A percentile compares a stretch with the other conserved stretches of the same genome.
Evolutionary conservation across 2,329 filamentous ascomycete genomes (phyloP).

Genomic region (Cryphonectria naterciae): DNA sequence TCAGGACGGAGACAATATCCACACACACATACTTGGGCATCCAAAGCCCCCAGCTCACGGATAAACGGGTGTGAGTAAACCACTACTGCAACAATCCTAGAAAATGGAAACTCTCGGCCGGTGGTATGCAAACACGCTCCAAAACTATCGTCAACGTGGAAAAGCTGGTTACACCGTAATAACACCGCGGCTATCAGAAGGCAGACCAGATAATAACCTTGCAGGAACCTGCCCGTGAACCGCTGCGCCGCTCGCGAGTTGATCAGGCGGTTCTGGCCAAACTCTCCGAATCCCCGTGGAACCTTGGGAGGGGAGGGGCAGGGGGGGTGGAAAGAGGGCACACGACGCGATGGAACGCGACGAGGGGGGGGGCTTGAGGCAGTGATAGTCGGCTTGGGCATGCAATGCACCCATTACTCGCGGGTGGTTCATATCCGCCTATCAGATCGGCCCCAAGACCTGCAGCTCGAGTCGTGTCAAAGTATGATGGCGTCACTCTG

Average conservation of each 20-base stretch:
- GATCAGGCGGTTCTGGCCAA: neutral
- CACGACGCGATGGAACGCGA: slow-evolving; percentile 1
- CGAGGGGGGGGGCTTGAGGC: neutral
- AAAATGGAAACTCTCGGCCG: slow-evolving; percentile 4
- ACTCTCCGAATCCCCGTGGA: neutral
- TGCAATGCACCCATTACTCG: slow-evolving; percentile 1
- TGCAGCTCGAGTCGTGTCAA: slow-evolving; percentile 1
- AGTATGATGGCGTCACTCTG: neutral
- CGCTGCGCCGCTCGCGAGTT: neutral
- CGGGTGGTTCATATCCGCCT: neutral
- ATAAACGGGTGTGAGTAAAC: neutral
- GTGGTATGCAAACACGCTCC: neutral
- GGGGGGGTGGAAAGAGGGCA: neutral
- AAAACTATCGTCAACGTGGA: neutral
- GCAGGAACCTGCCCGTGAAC: neutral
- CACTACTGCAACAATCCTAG: neutral
- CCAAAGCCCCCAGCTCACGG: neutral
- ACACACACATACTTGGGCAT: neutral
- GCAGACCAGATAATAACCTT: neutral
- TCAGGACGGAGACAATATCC: neutral
- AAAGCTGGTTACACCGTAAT: slow-evolving; percentile 9
- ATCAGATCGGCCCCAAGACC: neutral
- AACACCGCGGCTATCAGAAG: slow-evolving; percentile 3
- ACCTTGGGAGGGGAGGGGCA: neutral
- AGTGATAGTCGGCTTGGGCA: neutral